Conservation (phyloP, 2,329 filamentous ascomycete genomes). For the Fusarium caatingaense region DNA sequence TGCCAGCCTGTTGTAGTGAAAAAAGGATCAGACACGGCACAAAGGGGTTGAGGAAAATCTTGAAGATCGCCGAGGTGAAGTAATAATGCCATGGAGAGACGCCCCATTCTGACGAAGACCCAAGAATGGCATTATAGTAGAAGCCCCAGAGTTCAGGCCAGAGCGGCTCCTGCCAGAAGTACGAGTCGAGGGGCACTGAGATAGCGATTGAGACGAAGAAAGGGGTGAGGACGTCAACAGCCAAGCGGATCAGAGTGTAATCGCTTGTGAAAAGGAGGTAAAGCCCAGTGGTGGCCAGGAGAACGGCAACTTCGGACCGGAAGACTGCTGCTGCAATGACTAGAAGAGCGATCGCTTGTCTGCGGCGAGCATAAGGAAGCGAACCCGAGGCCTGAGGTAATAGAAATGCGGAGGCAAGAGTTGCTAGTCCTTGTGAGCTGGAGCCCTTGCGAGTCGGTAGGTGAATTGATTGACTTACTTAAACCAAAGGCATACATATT, state of each 20-base stretch:
- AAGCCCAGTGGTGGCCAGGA: constrained; percentile 75
- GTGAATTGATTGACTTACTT: constrained; percentile 65
- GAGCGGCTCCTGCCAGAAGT: constrained; percentile 88
- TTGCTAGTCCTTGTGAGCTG: constrained; percentile 61
- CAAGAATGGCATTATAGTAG: constrained; percentile 88
- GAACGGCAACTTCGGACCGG: constrained; percentile 86
- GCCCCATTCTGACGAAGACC: constrained; percentile 88
- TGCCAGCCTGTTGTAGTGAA: constrained; percentile 62
- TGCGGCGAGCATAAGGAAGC: constrained; percentile 59
- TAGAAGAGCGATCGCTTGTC: constrained; percentile 77
- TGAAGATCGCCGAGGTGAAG: constrained; percentile 82
- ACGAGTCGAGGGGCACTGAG: constrained; percentile 85
- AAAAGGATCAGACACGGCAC: constrained; percentile 66
- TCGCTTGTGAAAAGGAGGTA: constrained; percentile 70
- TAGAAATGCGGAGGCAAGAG: constrained; percentile 67
- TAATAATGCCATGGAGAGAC: constrained; percentile 89
- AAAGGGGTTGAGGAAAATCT: constrained; percentile 84
- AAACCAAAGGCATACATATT: constrained; percentile 97
- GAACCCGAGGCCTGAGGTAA: constrained; percentile 50
- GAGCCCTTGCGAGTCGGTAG: background rate
- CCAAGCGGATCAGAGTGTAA: constrained; percentile 66
- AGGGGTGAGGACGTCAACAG: constrained; percentile 74
- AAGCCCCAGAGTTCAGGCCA: constrained; percentile 95
- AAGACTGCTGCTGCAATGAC: constrained; percentile 87
- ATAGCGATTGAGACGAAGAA: constrained; percentile 73